These are phyloP conservation scores for Chrysanthemum makinoi DNA, from an alignment of 129 eudicot genomes.

Conservation along the genomic window DNA sequence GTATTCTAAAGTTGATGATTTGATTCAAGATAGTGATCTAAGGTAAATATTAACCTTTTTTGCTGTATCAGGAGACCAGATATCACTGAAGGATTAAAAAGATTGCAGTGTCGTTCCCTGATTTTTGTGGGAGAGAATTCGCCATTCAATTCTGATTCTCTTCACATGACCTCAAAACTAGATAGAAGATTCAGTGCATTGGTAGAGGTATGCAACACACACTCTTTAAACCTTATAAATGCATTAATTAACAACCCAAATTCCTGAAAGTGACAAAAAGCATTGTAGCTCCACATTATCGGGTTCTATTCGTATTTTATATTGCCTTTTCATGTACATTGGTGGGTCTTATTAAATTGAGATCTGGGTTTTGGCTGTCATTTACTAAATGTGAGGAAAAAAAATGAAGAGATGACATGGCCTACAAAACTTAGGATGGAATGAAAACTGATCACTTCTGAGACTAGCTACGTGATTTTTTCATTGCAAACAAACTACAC, in stretches of 20 bases:
- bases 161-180: constrained; percentile 91
- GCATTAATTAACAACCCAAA: neutral
- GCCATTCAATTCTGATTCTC: constrained; percentile 75
- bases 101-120: constrained; percentile 67
- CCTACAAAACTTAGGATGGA: too few relatives aligned
- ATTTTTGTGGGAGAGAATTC: constrained; percentile 89
- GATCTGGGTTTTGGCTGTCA: neutral
- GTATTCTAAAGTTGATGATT: neutral
- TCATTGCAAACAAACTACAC: too few relatives aligned
- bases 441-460: too few relatives aligned
- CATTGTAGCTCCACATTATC: neutral
- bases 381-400: neutral
- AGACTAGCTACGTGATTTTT: too few relatives aligned
- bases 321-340: neutral
- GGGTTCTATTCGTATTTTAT: neutral
- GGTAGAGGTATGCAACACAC: constrained; percentile 65
- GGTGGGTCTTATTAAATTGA: neutral
- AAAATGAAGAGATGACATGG: too few relatives aligned
- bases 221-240: neutral
- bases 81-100: constrained; percentile 64
- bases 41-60: neutral
- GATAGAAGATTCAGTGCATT: constrained; percentile 91
- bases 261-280: neutral
- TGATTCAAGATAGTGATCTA: neutral
- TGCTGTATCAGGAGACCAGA: constrained; percentile 73